phyloP scores from a whole-genome alignment of 1,139 yeast genomes.

The Protomyces lactucae-debilis region DNA sequence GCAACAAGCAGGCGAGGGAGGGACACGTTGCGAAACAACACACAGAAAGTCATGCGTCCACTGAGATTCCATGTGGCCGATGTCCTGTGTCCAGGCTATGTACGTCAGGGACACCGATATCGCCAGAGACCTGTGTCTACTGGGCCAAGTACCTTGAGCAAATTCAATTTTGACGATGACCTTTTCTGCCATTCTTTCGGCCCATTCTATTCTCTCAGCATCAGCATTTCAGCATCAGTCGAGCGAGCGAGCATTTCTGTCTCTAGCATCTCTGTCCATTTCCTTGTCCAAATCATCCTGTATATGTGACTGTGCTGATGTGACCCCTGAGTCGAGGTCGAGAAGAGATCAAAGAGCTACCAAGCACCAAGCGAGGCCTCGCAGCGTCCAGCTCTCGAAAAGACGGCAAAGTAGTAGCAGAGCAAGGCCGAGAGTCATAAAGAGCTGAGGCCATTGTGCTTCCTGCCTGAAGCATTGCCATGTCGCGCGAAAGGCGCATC shows the following conservation, averaged over 20 bases:
- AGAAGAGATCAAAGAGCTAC: too few relatives aligned
- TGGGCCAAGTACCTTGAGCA: constrained; percentile 39
- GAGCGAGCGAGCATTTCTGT: neutral
- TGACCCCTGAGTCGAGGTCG: too few relatives aligned
- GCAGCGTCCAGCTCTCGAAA: too few relatives aligned
- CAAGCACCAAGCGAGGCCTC: too few relatives aligned
- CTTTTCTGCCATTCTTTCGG: neutral
- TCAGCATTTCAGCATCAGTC: neutral
- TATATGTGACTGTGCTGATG: too few relatives aligned
- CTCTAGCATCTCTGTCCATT: too few relatives aligned
- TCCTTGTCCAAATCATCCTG: too few relatives aligned
- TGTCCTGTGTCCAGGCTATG: constrained; percentile 39
- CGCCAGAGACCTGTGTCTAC: constrained; percentile 39
- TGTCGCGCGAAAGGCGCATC: too few relatives aligned
- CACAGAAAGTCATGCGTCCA: constrained; percentile 39
- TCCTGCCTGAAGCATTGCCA: too few relatives aligned
- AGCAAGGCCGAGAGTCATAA: too few relatives aligned
- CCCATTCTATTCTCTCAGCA: neutral
- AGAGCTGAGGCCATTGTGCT: too few relatives aligned
- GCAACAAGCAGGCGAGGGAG: neutral
- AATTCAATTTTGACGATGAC: neutral
- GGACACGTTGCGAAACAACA: neutral
- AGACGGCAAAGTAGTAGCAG: too few relatives aligned
- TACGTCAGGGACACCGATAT: constrained; percentile 39
- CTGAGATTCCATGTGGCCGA: constrained; percentile 41